Percentiles rank a stretch among this genome's conserved stretches.
phyloP scores from a whole-genome alignment of 2,329 filamentous ascomycete species.

The Epichloe scottii region DNA sequence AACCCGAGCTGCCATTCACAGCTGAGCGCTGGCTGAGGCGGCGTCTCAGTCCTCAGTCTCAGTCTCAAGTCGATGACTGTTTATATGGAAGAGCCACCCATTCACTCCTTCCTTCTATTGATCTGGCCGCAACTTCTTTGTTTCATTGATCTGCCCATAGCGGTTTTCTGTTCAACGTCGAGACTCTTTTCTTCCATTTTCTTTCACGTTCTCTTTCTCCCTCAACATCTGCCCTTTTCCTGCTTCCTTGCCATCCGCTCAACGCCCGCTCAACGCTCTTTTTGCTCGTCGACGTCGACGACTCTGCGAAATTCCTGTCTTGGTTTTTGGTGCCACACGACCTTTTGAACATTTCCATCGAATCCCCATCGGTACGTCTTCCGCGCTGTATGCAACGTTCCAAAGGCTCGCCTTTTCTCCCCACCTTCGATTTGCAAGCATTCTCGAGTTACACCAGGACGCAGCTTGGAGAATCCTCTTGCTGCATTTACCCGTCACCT shows the following conservation, averaged over 20 bases:
- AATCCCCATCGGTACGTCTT: conserved; percentile 2
- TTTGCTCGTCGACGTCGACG: neutral
- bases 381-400: neutral
- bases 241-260: neutral
- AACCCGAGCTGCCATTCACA: too few relatives aligned
- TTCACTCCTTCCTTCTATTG: conserved; percentile 4
- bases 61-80: neutral
- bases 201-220: neutral
- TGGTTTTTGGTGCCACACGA: neutral
- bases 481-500: neutral
- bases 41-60: neutral
- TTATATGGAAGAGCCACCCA: conserved; percentile 2
- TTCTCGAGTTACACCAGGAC: neutral
- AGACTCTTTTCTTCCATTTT: neutral
- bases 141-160: neutral
- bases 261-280: neutral
- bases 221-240: neutral
- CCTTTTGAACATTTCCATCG: neutral
- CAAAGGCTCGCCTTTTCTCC: neutral
- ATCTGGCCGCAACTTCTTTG: neutral
- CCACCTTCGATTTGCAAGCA: neutral
- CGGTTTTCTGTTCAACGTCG: neutral
- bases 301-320: neutral
- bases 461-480: neutral
- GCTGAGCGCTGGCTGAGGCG: neutral